These are phyloP conservation scores for Apiotrichum domesticum DNA, from an alignment of 1,284 basidiomycete species.

Conservation along the genomic window DNA sequence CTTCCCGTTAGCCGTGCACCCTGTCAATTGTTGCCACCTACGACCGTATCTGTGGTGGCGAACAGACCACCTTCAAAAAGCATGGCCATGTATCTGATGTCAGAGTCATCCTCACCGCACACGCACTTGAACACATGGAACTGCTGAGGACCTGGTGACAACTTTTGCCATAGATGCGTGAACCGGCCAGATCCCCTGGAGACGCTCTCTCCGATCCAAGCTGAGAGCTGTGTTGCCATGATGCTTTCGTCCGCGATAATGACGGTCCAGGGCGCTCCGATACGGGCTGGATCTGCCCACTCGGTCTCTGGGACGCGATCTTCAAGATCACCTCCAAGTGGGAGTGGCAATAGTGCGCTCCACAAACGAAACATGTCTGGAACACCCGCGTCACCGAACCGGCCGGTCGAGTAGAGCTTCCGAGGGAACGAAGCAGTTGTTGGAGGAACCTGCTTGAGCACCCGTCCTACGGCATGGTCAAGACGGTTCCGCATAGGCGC, in stretches of 20 bases:
- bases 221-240: conserved; percentile 19
- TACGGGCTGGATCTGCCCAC: conserved; percentile 12
- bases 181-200: conserved; percentile 4
- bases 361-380: conserved; percentile 27
- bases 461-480: conserved; percentile 6
- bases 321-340: neutral
- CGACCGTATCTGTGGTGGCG: conserved; percentile 35
- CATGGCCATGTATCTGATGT: conserved; percentile 27
- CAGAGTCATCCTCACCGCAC: neutral
- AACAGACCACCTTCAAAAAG: conserved; percentile 36
- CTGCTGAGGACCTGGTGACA: conserved; percentile 23
- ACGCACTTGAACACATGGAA: conserved; percentile 33
- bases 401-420: conserved; percentile 15
- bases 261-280: conserved; percentile 22
- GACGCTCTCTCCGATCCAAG: conserved; percentile 25
- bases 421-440: conserved; percentile 4
- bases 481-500: conserved; percentile 7
- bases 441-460: conserved; percentile 13
- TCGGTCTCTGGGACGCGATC: conserved; percentile 11
- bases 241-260: conserved; percentile 23
- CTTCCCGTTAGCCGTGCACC: conserved; percentile 6
- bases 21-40: conserved; percentile 6
- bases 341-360: conserved; percentile 20
- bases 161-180: conserved; percentile 25
- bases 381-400: conserved; percentile 17